Evolutionary conservation across 176 grass and related monocot species (phyloP).

Genomic region (Dactylis glomerata): DNA sequence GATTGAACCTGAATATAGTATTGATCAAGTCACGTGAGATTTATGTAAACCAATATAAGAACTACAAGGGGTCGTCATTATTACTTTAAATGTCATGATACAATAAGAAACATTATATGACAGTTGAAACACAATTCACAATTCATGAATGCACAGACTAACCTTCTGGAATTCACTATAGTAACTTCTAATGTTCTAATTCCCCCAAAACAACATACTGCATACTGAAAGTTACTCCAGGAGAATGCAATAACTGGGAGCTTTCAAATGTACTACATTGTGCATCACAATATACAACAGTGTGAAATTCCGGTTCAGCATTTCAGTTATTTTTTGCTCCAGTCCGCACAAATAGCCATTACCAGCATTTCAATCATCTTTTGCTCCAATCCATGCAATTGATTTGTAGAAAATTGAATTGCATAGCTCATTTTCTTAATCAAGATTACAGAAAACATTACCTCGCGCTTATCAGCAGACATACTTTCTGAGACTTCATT

Average conservation of each 20-base stretch:
- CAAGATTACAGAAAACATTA: constrained; percentile 48
- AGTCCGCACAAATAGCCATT: constrained; percentile 8
- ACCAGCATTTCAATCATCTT: constrained; percentile 13
- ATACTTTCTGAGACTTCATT: constrained; percentile 91
- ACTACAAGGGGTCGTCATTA: not conserved
- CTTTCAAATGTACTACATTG: not conserved
- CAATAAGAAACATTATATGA: not conserved
- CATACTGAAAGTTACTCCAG: not conserved
- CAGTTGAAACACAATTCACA: too few relatives aligned
- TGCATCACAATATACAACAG: not conserved
- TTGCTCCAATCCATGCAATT: constrained; percentile 1
- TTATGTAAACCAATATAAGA: constrained; percentile 1
- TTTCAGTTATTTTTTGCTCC: constrained; percentile 18
- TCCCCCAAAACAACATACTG: not conserved
- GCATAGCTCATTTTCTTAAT: constrained; percentile 14
- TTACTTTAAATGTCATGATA: constrained; percentile 5
- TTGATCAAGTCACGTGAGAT: constrained; percentile 6
- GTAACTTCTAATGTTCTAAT: constrained; percentile 1
- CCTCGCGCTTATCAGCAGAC: constrained; percentile 88
- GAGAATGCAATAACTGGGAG: not conserved
- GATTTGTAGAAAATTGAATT: constrained; percentile 1
- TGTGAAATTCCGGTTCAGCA: not conserved
- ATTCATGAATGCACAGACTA: not conserved
- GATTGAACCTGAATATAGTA: constrained; percentile 71
- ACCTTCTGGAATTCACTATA: constrained; percentile 10